Conservation (phyloP, 75 land plant genomes). For the Cryptomeria japonica region DNA sequence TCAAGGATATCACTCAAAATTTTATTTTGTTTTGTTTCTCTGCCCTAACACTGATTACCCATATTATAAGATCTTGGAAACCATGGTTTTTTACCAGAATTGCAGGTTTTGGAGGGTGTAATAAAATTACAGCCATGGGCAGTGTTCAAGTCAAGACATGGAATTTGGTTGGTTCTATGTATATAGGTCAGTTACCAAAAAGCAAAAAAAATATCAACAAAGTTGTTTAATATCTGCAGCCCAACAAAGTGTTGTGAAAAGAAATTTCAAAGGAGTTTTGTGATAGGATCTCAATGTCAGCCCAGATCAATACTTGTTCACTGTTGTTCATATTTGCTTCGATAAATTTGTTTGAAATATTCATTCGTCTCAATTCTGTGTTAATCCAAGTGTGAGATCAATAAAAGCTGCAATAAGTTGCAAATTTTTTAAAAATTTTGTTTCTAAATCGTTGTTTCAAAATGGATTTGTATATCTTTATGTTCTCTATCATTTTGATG, state of each 20-base stretch:
- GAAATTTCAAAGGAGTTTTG: neutral
- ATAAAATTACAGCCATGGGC: slow-evolving; percentile 4
- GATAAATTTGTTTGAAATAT: neutral
- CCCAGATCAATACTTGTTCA: neutral
- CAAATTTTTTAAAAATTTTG: neutral
- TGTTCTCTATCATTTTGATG: no score
- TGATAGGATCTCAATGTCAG: neutral
- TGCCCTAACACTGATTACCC: neutral
- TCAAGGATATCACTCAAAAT: neutral
- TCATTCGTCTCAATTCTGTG: neutral
- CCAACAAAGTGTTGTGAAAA: neutral
- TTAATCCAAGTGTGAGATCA: neutral
- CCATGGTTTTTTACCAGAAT: neutral
- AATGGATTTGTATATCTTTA: no score
- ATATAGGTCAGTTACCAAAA: neutral
- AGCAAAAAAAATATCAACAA: neutral
- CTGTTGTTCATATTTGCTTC: neutral
- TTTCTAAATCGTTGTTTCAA: no score
- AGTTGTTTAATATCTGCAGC: neutral
- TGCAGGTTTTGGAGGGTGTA: slow-evolving; percentile 2
- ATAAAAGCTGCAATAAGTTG: neutral
- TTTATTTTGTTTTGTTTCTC: neutral
- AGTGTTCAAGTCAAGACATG: neutral
- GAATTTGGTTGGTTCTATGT: neutral
- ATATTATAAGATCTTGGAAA: slow-evolving; percentile 1